Conservation (phyloP, 352 stramenopile species). For the Globisporangium viniferum region DNA sequence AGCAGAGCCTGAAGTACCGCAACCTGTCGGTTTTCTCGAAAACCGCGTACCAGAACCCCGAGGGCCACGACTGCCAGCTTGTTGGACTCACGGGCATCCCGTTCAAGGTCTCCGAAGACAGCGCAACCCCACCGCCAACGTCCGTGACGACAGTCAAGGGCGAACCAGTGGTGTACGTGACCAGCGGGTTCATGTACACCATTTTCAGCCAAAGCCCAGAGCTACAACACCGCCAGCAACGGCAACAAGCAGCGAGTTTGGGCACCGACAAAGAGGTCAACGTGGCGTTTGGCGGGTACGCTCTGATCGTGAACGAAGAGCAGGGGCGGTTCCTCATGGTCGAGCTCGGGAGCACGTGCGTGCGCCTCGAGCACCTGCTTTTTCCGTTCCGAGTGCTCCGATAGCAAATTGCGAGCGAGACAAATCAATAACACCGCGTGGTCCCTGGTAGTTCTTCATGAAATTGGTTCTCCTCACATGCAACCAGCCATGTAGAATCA, state of each 20-base stretch:
- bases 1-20: constrained; percentile 4
- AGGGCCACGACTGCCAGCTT: constrained; percentile 3
- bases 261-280: background rate
- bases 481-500: too few relatives aligned
- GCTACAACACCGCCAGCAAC: background rate
- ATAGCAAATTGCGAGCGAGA: background rate
- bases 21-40: constrained; percentile 5
- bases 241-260: background rate
- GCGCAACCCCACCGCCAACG: background rate
- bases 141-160: background rate
- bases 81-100: background rate
- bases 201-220: background rate
- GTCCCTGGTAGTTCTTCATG: background rate
- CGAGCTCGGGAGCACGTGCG: constrained; percentile 3
- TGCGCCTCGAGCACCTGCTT: constrained; percentile 7
- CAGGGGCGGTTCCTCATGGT: constrained; percentile 13
- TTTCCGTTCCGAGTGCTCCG: constrained; percentile 7
- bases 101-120: background rate
- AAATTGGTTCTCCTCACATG: background rate
- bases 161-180: constrained; percentile 8
- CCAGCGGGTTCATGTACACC: constrained; percentile 1
- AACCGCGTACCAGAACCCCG: background rate
- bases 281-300: constrained; percentile 6
- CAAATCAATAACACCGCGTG: background rate
- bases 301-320: constrained; percentile 6